A percentile compares a stretch with the other conserved stretches of the same genome.
Evolutionary conservation across 2,329 filamentous ascomycete species (phyloP).

Genomic region (Camptophora hylomeconis): DNA sequence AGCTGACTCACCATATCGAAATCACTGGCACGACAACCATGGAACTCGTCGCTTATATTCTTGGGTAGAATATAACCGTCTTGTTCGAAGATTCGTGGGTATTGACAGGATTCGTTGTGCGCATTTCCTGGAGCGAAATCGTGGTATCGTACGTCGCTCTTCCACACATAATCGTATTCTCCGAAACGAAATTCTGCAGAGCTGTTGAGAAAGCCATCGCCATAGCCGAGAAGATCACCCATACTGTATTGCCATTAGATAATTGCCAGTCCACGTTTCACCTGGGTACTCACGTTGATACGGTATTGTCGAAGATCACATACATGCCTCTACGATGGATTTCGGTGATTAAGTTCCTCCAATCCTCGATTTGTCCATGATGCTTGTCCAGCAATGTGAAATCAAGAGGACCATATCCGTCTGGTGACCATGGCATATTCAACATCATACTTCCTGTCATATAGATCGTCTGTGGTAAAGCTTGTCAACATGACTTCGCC

Average conservation of each 20-base stretch:
- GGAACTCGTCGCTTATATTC: slow-evolving; percentile 27
- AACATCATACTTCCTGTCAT: slow-evolving; percentile 40
- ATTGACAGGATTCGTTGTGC: slow-evolving; percentile 31
- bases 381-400: slow-evolving; percentile 42
- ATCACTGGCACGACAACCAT: slow-evolving; percentile 39
- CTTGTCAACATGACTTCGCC: neutral
- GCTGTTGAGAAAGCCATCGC: slow-evolving; percentile 34
- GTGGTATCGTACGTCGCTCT: slow-evolving; percentile 31
- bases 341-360: slow-evolving; percentile 34
- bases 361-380: slow-evolving; percentile 36
- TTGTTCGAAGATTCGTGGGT: slow-evolving; percentile 41
- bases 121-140: slow-evolving; percentile 37
- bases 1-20: slow-evolving; percentile 29
- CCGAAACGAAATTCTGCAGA: slow-evolving; percentile 33
- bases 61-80: slow-evolving; percentile 29
- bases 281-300: slow-evolving; percentile 30
- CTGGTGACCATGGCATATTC: slow-evolving; percentile 41
- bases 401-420: slow-evolving; percentile 37
- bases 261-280: slow-evolving; percentile 1
- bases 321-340: slow-evolving; percentile 41
- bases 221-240: slow-evolving; percentile 40
- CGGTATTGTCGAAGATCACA: slow-evolving; percentile 42
- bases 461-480: slow-evolving; percentile 23
- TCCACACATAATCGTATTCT: slow-evolving; percentile 39
- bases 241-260: too few relatives aligned